Conservation (phyloP, 2,329 filamentous ascomycete species). For the Neocatenulostroma microsporum region DNA sequence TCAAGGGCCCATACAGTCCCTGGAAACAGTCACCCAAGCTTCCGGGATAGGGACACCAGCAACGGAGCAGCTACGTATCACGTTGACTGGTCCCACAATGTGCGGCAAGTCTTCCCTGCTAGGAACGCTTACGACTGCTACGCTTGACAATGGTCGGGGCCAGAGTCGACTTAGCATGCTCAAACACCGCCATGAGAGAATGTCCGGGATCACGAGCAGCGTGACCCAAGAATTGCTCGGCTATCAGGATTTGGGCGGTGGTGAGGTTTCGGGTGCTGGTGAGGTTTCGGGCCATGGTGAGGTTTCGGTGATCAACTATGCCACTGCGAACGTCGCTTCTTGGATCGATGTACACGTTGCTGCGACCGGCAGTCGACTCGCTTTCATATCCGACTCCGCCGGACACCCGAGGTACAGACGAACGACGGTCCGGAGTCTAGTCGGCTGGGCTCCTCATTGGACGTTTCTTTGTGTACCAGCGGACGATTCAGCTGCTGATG, state of each 20-base stretch:
- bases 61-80: constrained; percentile 73
- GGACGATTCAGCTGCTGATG: constrained; percentile 60
- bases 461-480: constrained; percentile 80
- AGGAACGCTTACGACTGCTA: constrained; percentile 79
- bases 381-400: constrained; percentile 86
- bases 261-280: neutral
- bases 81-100: constrained; percentile 78
- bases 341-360: constrained; percentile 91
- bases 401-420: constrained; percentile 83
- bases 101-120: constrained; percentile 89
- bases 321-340: constrained; percentile 74
- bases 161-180: constrained; percentile 81
- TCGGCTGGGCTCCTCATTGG: constrained; percentile 96
- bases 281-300: constrained; percentile 9
- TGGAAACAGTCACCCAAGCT: neutral
- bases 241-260: constrained; percentile 45
- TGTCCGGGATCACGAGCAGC: constrained; percentile 85
- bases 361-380: constrained; percentile 64
- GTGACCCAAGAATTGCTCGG: constrained; percentile 90
- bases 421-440: constrained; percentile 79
- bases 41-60: constrained; percentile 1
- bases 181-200: constrained; percentile 88
- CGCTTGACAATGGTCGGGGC: constrained; percentile 83
- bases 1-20: constrained; percentile 1
- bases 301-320: constrained; percentile 66